Conservation (phyloP, 2,329 filamentous ascomycete species). For the Coniochaeta hoffmannii region DNA sequence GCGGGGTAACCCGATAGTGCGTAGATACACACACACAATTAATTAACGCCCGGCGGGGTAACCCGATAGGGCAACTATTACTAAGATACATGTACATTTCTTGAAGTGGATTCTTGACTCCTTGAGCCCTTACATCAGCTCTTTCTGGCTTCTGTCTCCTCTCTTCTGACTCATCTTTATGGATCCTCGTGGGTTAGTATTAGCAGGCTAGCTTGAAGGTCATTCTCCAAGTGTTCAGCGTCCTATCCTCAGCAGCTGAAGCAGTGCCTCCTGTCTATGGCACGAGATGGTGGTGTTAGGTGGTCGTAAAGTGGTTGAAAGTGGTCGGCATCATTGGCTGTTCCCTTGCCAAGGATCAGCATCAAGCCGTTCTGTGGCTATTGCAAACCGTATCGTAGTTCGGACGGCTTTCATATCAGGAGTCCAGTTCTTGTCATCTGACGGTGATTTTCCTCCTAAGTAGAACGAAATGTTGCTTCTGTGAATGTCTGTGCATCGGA, state of each 20-base stretch:
- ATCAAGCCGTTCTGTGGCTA: background rate
- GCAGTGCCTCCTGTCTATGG: constrained; percentile 6
- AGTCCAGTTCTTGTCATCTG: background rate
- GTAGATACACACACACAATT: background rate
- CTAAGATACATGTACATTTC: background rate
- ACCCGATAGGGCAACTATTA: constrained; percentile 1
- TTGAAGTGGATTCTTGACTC: background rate
- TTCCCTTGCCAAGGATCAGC: background rate
- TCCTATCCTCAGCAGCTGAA: constrained; percentile 12
- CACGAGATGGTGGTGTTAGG: background rate
- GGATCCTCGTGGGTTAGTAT: constrained; percentile 5
- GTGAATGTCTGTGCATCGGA: background rate
- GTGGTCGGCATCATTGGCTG: background rate
- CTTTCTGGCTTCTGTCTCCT: background rate
- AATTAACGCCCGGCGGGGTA: background rate
- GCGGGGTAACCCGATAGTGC: no score
- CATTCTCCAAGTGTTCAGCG: constrained; percentile 11
- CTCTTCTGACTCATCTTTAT: background rate
- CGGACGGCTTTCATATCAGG: background rate
- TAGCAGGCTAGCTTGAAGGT: constrained; percentile 10
- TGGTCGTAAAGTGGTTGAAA: background rate
- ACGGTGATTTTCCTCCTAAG: background rate
- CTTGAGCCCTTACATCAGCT: background rate
- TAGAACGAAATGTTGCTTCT: constrained; percentile 1
- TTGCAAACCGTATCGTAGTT: background rate